Base-by-base conservation (phyloP, 208 protist species). In the Acanthamoeba sp. region DNA sequence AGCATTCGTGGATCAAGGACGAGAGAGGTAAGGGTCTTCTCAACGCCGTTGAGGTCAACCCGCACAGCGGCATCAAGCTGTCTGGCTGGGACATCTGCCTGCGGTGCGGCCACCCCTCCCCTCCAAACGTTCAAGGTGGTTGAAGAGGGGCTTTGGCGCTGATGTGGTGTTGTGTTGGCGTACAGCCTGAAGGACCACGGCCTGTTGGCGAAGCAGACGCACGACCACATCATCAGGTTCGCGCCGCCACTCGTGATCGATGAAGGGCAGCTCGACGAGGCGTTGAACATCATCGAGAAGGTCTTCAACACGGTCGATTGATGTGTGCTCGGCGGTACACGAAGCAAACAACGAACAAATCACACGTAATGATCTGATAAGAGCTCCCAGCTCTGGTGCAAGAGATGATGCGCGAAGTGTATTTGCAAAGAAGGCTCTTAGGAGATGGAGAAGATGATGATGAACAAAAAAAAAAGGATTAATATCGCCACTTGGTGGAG, bases 401-500 rank as follows among this genome's bases (percentile, higher is more conserved):
- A n/a, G n/a, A n/a, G n/a, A n/a, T n/a, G n/a, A n/a, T n/a, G n/a
- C n/a, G n/a, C n/a, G n/a, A n/a, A n/a, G 16, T 64, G 55, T 73
- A 73, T 73, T 73, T 73, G 64, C 7, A 7, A 85, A 55, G 55
- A 55, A 73, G 32, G 6, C 3, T 36, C 24, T 36, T 36, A 36
- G 24, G 9, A n/a, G 24, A n/a, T n/a, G 20, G 32, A 73, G 24
- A n/a, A 73, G 55, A 88, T 38, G 27, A n/a, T 66, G 57, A 92
- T n/a, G 27, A 55, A 38, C 36, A 64, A 91, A 29, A 36, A 55
- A n/a, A 89, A 78, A 76, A 73, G 85, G 40, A 42, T 94, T 95
- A 99, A 93, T 98, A 99, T 52, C 95, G 96, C 94, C 98, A 98
- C 95, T 98, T 98, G 34, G 98, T 99, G 12, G 98, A 99, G 94